phyloP scores from a whole-genome alignment of 2,329 filamentous ascomycete genomes.

The Colletotrichum godetiae region DNA sequence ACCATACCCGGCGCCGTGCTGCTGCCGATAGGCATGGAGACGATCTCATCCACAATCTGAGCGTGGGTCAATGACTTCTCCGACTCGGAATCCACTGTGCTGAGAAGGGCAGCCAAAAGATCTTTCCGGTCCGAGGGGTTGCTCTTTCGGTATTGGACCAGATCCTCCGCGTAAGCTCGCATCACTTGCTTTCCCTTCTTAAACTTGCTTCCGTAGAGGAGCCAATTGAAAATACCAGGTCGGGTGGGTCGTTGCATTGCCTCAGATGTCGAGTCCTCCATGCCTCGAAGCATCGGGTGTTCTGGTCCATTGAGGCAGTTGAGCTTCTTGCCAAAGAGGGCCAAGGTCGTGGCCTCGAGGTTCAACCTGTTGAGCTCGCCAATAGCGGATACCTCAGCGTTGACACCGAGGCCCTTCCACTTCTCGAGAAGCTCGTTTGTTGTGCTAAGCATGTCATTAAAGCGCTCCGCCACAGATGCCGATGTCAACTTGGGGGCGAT shows the following conservation, averaged over 20 bases:
- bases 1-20: constrained; percentile 60
- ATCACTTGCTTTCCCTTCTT: constrained; percentile 63
- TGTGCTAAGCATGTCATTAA: constrained; percentile 61
- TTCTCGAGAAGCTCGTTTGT: constrained; percentile 60
- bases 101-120: constrained; percentile 69
- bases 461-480: constrained; percentile 46
- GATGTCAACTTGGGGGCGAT: constrained; percentile 57
- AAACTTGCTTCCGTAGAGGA: constrained; percentile 64
- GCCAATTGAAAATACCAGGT: constrained; percentile 62
- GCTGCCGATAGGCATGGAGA: constrained; percentile 72
- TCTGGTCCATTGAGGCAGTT: constrained; percentile 57
- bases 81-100: constrained; percentile 70
- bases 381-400: constrained; percentile 56
- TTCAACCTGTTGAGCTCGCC: constrained; percentile 64
- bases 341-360: constrained; percentile 61
- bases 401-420: constrained; percentile 55
- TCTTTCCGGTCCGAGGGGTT: constrained; percentile 69
- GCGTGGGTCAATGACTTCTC: constrained; percentile 67
- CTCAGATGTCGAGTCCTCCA: constrained; percentile 67
- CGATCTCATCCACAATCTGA: constrained; percentile 75
- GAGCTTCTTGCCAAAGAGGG: constrained; percentile 63
- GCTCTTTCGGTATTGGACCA: constrained; percentile 67
- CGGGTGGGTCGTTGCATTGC: constrained; percentile 66
- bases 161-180: constrained; percentile 64
- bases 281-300: constrained; percentile 62